These are phyloP conservation scores for Myxozyma neglecta DNA, from an alignment of 805 yeast genomes.

Conservation along the genomic window DNA sequence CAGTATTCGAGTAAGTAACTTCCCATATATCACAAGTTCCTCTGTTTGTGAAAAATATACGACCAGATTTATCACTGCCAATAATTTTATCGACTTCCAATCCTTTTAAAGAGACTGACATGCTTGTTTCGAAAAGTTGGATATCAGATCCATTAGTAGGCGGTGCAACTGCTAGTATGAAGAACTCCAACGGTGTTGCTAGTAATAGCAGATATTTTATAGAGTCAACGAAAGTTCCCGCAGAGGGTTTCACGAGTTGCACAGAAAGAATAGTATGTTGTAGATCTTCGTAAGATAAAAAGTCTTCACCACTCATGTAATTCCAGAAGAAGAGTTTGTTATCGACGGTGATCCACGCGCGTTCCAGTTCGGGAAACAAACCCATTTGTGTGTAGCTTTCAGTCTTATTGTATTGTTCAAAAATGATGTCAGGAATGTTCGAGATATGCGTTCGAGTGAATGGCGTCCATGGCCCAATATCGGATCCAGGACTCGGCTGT, in stretches of 20 bases:
- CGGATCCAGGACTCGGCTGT: constrained; percentile 11
- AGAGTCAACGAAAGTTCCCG: constrained; percentile 73
- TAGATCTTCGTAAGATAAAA: constrained; percentile 78
- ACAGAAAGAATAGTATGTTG: constrained; percentile 75
- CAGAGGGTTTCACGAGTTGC: constrained; percentile 75
- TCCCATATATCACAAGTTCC: constrained; percentile 84
- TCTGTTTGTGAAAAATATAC: constrained; percentile 80
- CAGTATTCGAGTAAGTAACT: constrained; percentile 74
- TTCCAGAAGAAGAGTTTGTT: constrained; percentile 85
- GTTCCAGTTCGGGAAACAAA: constrained; percentile 70
- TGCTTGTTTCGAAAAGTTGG: constrained; percentile 77
- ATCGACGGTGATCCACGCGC: constrained; percentile 85
- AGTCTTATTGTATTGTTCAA: constrained; percentile 65
- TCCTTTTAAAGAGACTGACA: constrained; percentile 75
- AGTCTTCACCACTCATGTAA: constrained; percentile 61
- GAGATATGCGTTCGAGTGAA: constrained; percentile 69
- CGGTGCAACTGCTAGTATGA: constrained; percentile 70
- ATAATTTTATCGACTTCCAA: constrained; percentile 65
- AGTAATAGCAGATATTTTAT: constrained; percentile 73
- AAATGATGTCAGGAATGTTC: constrained; percentile 76
- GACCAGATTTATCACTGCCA: constrained; percentile 63
- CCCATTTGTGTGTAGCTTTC: constrained; percentile 78
- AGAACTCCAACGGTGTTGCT: constrained; percentile 77
- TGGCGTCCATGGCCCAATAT: constrained; percentile 48
- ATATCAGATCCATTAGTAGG: constrained; percentile 45